These are phyloP conservation scores for Cetradonia linearis DNA, from an alignment of 495 filamentous ascomycete species.

Conservation along the genomic window DNA sequence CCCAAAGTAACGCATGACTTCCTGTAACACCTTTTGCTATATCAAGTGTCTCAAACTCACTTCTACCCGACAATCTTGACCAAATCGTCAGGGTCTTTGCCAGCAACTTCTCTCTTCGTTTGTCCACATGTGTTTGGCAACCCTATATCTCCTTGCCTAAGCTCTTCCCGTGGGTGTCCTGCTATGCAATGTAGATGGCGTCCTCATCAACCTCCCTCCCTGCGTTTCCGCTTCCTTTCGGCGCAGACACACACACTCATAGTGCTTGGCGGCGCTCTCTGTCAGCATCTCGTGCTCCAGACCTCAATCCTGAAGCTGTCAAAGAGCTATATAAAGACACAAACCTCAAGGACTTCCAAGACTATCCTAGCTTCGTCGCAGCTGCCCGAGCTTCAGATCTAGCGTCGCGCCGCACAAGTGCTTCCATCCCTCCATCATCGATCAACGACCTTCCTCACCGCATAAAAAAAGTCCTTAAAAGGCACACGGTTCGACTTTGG, in stretches of 20 bases:
- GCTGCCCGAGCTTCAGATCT: background rate
- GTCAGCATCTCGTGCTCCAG: background rate
- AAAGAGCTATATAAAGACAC: background rate
- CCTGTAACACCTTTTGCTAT: background rate
- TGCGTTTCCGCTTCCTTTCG: constrained; percentile 10
- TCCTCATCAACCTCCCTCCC: constrained; percentile 11
- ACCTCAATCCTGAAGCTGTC: constrained; percentile 2
- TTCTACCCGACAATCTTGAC: background rate
- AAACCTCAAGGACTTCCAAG: background rate
- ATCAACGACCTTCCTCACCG: constrained; percentile 7
- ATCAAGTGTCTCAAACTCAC: background rate
- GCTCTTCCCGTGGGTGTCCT: background rate
- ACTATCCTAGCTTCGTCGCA: constrained; percentile 4
- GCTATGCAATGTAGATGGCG: background rate
- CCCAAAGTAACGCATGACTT: background rate
- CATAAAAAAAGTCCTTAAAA: constrained; percentile 1
- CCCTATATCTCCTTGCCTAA: background rate
- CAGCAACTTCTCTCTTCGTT: background rate
- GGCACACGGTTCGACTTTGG: background rate
- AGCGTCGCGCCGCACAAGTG: background rate
- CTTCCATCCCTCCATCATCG: constrained; percentile 8
- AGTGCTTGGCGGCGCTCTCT: constrained; percentile 2
- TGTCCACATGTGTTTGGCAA: background rate
- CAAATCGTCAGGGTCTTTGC: background rate
- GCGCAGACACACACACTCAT: constrained; percentile 5